phyloP scores from a whole-genome alignment of 768 basidiomycete genomes.

The Terana coerulea region DNA sequence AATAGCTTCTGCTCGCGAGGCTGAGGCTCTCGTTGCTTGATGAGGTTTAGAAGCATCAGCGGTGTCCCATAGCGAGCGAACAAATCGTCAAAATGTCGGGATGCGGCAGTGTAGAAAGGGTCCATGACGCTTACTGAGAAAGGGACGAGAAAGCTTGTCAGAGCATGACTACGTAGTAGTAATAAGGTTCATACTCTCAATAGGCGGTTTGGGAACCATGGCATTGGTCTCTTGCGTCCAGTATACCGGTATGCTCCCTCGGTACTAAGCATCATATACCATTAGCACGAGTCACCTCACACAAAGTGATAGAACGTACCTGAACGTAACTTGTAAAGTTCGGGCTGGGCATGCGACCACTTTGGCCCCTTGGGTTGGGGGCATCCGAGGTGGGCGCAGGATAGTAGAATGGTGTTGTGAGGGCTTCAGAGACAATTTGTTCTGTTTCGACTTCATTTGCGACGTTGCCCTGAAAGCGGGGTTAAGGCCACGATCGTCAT shows the following conservation, averaged over 20 bases:
- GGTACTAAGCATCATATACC: slow-evolving; percentile 55
- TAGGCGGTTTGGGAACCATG: slow-evolving; percentile 91
- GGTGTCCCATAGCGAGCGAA: slow-evolving; percentile 88
- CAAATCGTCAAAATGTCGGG: slow-evolving; percentile 89
- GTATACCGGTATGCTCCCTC: slow-evolving; percentile 93
- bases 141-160: too few species aligned
- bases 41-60: slow-evolving; percentile 88
- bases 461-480: slow-evolving; percentile 73
- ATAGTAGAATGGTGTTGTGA: slow-evolving; percentile 86
- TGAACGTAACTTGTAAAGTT: slow-evolving; percentile 96
- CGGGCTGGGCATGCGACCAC: slow-evolving; percentile 70
- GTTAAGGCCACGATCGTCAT: not conserved
- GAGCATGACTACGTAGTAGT: not conserved
- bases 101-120: slow-evolving; percentile 91
- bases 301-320: slow-evolving; percentile 33
- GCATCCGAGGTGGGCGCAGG: slow-evolving; percentile 34
- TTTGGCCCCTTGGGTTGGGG: slow-evolving; percentile 22
- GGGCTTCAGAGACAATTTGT: slow-evolving; percentile 89
- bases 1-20: slow-evolving; percentile 88
- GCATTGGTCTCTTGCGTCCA: slow-evolving; percentile 94
- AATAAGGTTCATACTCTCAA: slow-evolving; percentile 70
- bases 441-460: slow-evolving; percentile 99
- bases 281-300: not conserved
- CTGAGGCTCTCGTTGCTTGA: slow-evolving; percentile 78
- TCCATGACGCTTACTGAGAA: slow-evolving; percentile 82